Base-by-base conservation (phyloP, 495 filamentous ascomycete genomes). In the Hypoxylon cercidicola region DNA sequence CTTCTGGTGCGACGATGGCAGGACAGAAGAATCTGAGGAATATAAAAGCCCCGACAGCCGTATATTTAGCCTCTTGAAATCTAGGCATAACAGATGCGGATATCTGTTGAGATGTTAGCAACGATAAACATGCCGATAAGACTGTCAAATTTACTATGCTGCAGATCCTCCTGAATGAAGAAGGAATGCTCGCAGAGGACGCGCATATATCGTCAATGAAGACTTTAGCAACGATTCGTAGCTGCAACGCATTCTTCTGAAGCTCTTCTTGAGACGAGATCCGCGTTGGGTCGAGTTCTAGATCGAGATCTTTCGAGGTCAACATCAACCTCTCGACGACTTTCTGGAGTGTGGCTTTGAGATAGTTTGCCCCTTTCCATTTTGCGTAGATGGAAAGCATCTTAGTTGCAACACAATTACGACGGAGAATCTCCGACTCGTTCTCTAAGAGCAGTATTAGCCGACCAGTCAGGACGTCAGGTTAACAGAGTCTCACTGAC, bases 21-120 rank as follows among this genome's bases (percentile, higher is more conserved):
- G 87, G 87, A 56, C 87, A 89, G 66, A 89, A 89, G 77, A 89
- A 89, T 12, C 87, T 82, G 15, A 89, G 75, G 65, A 89, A 89
- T 54, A 89, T 87, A 67, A 89, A 89, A 0, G 87, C 85, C 1
- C 87, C 87, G 34, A 89, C 87, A 32, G 87, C 87, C 2, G 86
- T 89, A 64, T 87, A 89, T 71, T 88, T 89, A n/a, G 87, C 86
- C 18, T 89, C 86, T 12, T 82, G 84, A 55, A 88, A 89, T 25
- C 84, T 77, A 9, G 76, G 78, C 74, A 83, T 78, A 4, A 88
- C 85, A 28, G 85, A 81, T 12, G 74, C 63, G 11, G 84, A 83
- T 59, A 89, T 88, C 81, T 83, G 48, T 30, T 23, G 16, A 41
- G 21, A 19, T 46, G 35, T 62, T 9, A 66, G 53, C 15, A 37